Evolutionary conservation across 1,139 yeast genomes (phyloP).

Genomic region (Groenewaldozyma sp.): DNA sequence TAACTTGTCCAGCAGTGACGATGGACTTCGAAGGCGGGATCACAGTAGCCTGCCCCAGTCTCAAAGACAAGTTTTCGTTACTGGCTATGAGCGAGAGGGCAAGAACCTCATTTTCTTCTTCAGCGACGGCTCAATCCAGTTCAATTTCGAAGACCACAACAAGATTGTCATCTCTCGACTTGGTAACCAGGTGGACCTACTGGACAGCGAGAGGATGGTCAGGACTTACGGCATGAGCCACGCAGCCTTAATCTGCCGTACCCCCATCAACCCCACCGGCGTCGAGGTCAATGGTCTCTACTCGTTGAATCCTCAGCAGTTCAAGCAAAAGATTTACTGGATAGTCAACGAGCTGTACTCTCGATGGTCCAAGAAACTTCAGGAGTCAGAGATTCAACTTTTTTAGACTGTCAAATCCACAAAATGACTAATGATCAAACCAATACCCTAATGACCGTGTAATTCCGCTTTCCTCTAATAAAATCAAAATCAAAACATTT

Average conservation of each 20-base stretch:
- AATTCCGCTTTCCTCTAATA: too few relatives aligned
- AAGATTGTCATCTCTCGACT: slow-evolving; percentile 37
- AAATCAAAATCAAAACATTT: too few relatives aligned
- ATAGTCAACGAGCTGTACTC: slow-evolving; percentile 1
- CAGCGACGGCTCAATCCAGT: slow-evolving; percentile 88
- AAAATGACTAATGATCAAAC: too few relatives aligned
- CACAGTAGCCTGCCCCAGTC: slow-evolving; percentile 2
- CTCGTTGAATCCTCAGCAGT: too few relatives aligned
- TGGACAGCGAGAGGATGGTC: not conserved
- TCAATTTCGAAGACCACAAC: slow-evolving; percentile 91
- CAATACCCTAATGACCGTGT: too few relatives aligned
- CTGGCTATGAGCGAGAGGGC: slow-evolving; percentile 62
- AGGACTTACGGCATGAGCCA: not conserved
- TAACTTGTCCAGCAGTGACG: slow-evolving; percentile 21
- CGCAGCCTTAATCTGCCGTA: not conserved
- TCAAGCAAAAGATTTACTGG: not conserved
- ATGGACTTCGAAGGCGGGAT: slow-evolving; percentile 5
- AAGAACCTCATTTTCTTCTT: slow-evolving; percentile 68
- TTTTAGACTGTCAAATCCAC: too few relatives aligned
- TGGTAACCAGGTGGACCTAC: not conserved
- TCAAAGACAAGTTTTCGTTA: slow-evolving; percentile 40
- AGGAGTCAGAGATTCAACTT: too few relatives aligned
- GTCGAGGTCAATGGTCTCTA: too few relatives aligned
- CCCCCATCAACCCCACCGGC: too few relatives aligned
- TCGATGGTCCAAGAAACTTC: too few relatives aligned